Evolutionary conservation across 139 green algal species (phyloP).

Genomic region (Asterochloris erici): DNA sequence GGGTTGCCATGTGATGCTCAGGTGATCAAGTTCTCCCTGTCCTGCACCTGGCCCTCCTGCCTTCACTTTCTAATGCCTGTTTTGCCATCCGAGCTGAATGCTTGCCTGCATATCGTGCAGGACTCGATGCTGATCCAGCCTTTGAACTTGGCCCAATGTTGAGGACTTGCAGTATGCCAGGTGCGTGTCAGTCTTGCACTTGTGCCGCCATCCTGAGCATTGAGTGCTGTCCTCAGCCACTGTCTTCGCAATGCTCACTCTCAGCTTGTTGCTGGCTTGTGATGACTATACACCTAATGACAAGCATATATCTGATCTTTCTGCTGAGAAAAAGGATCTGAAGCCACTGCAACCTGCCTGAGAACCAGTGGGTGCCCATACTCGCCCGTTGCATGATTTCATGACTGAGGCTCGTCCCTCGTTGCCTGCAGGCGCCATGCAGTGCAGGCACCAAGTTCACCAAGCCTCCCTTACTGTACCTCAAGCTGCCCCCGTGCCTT

Average conservation of each 20-base stretch:
- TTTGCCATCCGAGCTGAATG: too few species aligned
- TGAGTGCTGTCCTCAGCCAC: too few species aligned
- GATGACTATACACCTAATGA: conserved; percentile 29
- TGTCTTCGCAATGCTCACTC: neutral
- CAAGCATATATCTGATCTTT: conserved; percentile 48
- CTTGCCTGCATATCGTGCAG: too few species aligned
- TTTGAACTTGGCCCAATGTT: too few species aligned
- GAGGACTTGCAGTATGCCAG: too few species aligned
- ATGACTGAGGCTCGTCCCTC: neutral
- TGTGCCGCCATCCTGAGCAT: too few species aligned
- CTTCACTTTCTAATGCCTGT: too few species aligned
- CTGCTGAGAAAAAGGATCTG: neutral
- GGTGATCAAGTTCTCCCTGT: too few species aligned
- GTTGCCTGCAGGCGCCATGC: neutral
- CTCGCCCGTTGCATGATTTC: neutral
- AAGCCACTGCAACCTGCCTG: neutral
- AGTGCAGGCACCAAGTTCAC: neutral
- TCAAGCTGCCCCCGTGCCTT: neutral
- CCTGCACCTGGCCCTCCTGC: too few species aligned
- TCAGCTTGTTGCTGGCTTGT: neutral
- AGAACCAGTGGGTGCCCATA: neutral
- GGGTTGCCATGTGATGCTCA: too few species aligned
- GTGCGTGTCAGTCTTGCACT: too few species aligned
- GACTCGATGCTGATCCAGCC: too few species aligned
- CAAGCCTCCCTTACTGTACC: neutral